A percentile compares a stretch with the other conserved stretches of the same genome.
These are phyloP conservation scores for Geosiphon pyriformis DNA, from an alignment of 192 early-diverging fungal species.

Conservation along the genomic window DNA sequence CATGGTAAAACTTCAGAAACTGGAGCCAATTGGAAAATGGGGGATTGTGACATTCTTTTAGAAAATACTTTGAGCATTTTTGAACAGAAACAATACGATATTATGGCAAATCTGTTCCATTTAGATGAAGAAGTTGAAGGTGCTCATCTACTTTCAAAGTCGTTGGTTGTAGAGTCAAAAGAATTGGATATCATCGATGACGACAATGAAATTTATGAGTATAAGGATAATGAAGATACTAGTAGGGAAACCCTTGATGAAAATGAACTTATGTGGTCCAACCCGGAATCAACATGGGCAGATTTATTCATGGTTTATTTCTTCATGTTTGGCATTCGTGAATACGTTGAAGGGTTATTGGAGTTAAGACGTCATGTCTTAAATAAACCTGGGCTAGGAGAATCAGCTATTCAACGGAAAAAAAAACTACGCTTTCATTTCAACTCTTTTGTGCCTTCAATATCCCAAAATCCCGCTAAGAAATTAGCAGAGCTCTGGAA, in stretches of 20 bases:
- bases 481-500: background rate
- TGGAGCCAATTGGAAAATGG: background rate
- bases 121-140: background rate
- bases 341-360: conserved; percentile 17
- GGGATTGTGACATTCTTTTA: background rate
- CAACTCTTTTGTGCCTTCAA: no score
- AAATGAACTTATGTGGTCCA: background rate
- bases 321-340: conserved; percentile 17
- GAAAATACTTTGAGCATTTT: background rate
- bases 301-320: conserved; percentile 8
- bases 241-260: background rate
- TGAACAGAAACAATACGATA: background rate
- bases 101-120: background rate
- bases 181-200: no score
- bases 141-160: no score
- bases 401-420: no score
- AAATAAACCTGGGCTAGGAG: background rate
- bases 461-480: no score
- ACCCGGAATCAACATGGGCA: background rate
- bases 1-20: background rate
- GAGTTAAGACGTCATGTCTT: background rate
- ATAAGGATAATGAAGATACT: background rate
- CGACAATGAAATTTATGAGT: background rate
- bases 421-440: no score
- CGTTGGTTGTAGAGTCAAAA: no score